These are phyloP conservation scores for Apiospora arundinis DNA, from an alignment of 2,329 filamentous ascomycete species.

Conservation along the genomic window DNA sequence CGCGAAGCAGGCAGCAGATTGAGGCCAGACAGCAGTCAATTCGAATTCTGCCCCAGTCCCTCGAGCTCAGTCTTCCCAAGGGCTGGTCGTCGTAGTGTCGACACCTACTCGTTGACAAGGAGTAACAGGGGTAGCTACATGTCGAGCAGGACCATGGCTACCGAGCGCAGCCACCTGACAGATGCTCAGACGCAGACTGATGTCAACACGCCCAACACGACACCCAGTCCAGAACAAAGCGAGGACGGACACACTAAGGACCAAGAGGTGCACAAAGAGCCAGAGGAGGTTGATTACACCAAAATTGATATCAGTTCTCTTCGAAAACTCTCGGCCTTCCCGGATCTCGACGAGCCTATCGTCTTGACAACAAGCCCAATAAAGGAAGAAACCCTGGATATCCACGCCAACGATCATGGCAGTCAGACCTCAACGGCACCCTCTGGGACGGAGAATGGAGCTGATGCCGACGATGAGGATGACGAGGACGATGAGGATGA, in stretches of 20 bases:
- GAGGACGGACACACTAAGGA: conserved; percentile 53
- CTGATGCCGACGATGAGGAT: conserved; percentile 31
- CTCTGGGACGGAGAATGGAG: conserved; percentile 33
- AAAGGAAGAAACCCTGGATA: conserved; percentile 6
- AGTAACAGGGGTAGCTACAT: conserved; percentile 79
- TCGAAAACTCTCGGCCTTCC: conserved; percentile 51
- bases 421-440: conserved; percentile 14
- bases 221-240: conserved; percentile 59
- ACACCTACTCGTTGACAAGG: conserved; percentile 60
- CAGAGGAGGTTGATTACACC: conserved; percentile 64
- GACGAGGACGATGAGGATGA: conserved; percentile 49
- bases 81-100: conserved; percentile 70
- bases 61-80: conserved; percentile 72
- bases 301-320: conserved; percentile 61
- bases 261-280: conserved; percentile 44
- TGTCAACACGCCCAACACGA: conserved; percentile 58
- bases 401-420: conserved; percentile 16
- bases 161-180: conserved; percentile 72
- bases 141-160: conserved; percentile 64
- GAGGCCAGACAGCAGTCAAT: conserved; percentile 77
- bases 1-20: conserved; percentile 83
- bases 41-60: conserved; percentile 80
- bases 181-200: conserved; percentile 71
- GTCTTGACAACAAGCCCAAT: conserved; percentile 27
- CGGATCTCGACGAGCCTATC: conserved; percentile 42